Evolutionary conservation across 192 early-diverging fungal genomes (phyloP).

Genomic region (Entophlyctis helioformis): DNA sequence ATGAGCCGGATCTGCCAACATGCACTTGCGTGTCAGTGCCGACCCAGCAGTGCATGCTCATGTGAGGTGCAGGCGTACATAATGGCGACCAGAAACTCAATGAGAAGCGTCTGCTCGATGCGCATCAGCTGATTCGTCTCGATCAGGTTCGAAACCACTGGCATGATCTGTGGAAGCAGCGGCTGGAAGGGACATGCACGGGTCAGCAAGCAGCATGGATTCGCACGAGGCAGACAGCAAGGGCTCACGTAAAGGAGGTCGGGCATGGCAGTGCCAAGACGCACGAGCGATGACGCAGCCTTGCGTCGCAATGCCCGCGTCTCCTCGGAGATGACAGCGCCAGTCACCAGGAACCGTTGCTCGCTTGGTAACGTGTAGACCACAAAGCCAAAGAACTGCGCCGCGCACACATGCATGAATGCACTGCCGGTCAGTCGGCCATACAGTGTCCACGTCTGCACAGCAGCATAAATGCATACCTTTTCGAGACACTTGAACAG

Average conservation of each 20-base stretch:
- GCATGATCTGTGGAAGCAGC: no score
- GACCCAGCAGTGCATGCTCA: no score
- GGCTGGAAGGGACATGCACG: no score
- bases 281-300: conserved; percentile 20
- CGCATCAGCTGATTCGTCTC: neutral
- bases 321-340: conserved; percentile 9
- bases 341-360: conserved; percentile 1
- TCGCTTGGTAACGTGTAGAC: conserved; percentile 20
- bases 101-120: conserved; percentile 10
- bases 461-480: no score
- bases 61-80: conserved; percentile 4
- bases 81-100: conserved; percentile 19
- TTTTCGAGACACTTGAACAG: conserved; percentile 17
- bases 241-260: conserved; percentile 23
- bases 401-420: no score
- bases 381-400: conserved; percentile 15
- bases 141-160: conserved; percentile 3
- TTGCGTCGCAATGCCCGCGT: conserved; percentile 15
- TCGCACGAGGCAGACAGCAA: no score
- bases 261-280: conserved; percentile 22
- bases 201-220: no score
- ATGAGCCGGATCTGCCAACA: no score
- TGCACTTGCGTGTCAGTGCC: no score
- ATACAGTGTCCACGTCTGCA: no score
- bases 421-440: no score